phyloP scores from a whole-genome alignment of 768 basidiomycete genomes.

The Xanthoconium purpureum region DNA sequence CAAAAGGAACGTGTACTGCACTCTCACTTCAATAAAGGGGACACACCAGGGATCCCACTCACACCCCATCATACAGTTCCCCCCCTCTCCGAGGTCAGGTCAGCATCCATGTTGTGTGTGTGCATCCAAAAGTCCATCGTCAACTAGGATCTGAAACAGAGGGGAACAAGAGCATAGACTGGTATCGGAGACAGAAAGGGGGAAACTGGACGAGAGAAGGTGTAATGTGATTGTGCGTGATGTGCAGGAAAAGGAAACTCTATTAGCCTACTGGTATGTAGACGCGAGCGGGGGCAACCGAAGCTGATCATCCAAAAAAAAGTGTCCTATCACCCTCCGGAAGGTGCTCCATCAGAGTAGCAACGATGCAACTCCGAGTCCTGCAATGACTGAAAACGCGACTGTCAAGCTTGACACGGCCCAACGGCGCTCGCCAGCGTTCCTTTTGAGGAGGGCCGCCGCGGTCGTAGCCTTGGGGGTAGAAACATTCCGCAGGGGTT shows the following conservation, averaged over 20 bases:
- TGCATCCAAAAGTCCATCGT: constrained; percentile 19
- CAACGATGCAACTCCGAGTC: constrained; percentile 23
- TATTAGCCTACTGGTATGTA: constrained; percentile 25
- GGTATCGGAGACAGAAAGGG: not conserved
- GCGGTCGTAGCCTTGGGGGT: constrained; percentile 13
- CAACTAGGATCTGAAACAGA: constrained; percentile 9
- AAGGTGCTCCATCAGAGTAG: constrained; percentile 18
- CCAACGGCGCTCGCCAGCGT: constrained; percentile 27
- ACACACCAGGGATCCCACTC: not conserved
- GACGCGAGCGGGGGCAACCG: constrained; percentile 3
- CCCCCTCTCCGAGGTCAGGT: constrained; percentile 7
- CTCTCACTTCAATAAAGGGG: too few species aligned
- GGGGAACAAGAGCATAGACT: not conserved
- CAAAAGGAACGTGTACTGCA: too few species aligned
- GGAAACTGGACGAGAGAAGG: not conserved
- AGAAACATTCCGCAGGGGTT: constrained; percentile 55
- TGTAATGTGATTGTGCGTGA: too few species aligned
- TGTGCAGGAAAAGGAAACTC: not conserved
- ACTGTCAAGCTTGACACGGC: constrained; percentile 8
- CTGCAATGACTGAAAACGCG: constrained; percentile 10
- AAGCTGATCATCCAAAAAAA: not conserved
- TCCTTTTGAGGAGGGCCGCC: constrained; percentile 15
- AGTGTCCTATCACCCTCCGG: not conserved
- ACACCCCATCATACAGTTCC: not conserved
- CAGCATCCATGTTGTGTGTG: constrained; percentile 20